phyloP scores from a whole-genome alignment of 1,284 basidiomycete genomes.

The Anthracocystis setariae region DNA sequence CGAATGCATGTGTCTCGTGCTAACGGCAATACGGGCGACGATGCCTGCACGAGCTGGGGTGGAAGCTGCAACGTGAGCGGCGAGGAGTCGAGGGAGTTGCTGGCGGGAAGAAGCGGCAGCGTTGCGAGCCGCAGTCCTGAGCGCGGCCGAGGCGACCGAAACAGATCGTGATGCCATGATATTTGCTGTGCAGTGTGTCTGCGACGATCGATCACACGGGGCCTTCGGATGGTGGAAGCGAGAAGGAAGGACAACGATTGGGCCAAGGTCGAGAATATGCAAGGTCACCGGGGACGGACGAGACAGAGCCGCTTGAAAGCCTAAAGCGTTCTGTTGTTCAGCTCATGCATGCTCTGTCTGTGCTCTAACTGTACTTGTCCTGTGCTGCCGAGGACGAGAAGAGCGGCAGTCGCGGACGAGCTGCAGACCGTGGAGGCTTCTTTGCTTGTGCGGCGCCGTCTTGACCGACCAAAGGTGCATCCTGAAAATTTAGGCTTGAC shows the following conservation, averaged over 20 bases:
- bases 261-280: background rate
- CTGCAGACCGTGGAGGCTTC: constrained; percentile 18
- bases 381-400: background rate
- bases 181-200: background rate
- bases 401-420: constrained; percentile 10
- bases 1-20: constrained; percentile 32
- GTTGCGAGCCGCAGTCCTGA: constrained; percentile 26
- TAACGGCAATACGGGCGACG: background rate
- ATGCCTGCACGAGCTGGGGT: constrained; percentile 3
- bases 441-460: constrained; percentile 4
- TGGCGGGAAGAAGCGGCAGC: constrained; percentile 6
- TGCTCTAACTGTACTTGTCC: background rate
- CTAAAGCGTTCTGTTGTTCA: background rate
- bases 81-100: constrained; percentile 24
- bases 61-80: constrained; percentile 19
- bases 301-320: constrained; percentile 8
- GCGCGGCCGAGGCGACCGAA: constrained; percentile 22
- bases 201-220: background rate
- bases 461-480: constrained; percentile 12
- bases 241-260: background rate
- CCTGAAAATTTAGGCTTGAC: background rate
- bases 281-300: constrained; percentile 4
- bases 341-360: background rate
- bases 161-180: constrained; percentile 33
- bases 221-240: constrained; percentile 17